Evolutionary conservation across 495 filamentous ascomycete genomes (phyloP), one percentile per base, ranked within the genome.

Genomic region (Aspergillus biplanus): DNA sequence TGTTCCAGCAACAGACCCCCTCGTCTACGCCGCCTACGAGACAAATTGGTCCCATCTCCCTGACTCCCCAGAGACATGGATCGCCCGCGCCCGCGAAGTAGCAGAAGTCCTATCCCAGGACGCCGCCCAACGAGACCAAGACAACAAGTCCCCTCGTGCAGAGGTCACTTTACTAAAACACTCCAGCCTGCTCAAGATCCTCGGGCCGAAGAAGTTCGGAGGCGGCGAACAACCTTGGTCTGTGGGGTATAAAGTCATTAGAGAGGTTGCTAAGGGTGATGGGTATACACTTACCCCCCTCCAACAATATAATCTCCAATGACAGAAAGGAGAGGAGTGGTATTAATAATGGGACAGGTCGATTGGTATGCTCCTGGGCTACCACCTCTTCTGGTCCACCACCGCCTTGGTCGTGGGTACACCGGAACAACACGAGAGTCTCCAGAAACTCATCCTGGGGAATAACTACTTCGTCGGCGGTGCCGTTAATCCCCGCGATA

Each of bases 381-480:
- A 87, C 63, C 85, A 88, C 64, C 75, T 88, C 6, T 78, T 87
- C 44, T 88, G 85, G 86, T 83, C 82, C 0, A 83, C 77, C 21
- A 86, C 83, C 0, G 81, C 82, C 5, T 78, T 76, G 60, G 73
- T 87, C 5, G 82, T 87, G 11, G 86, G 86, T 1, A 85, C 77
- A 0, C 70, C 78, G 1, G 80, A 85, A 53, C 86, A 87, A 68
- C 73, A 72, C 31, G 82, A 85, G n/a, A 79, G 80, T 13, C 73
- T 73, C 33, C 77, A 84, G 52, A 66, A 82, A 53, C 58, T 80
- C 52, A 86, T 87, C 62, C 80, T 85, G 62, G 61, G 73, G 44
- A 83, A 83, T 65, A 87, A 87, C 69, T 86, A 85, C 71, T 87
- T 85, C 60, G 75, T 88, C 32, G 85, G 86, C 18, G 86, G 78